phyloP scores from a whole-genome alignment of 352 stramenopile species.

The Phytophthora melonis region DNA sequence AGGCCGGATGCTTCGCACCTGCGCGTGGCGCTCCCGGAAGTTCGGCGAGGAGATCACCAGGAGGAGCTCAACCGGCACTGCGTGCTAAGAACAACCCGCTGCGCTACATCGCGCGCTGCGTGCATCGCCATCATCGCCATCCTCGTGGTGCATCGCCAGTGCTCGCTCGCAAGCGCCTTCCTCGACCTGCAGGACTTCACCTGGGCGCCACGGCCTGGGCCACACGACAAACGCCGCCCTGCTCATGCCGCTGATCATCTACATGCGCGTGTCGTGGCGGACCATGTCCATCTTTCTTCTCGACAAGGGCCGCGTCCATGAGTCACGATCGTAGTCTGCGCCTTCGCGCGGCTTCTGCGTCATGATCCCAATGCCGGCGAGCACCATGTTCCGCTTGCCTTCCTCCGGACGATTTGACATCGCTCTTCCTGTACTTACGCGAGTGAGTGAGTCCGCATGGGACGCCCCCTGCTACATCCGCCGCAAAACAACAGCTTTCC shows the following conservation, averaged over 20 bases:
- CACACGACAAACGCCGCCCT: slow-evolving; percentile 36
- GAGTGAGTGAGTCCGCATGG: slow-evolving; percentile 44
- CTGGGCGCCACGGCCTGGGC: slow-evolving; percentile 42
- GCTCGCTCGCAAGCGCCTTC: slow-evolving; percentile 48
- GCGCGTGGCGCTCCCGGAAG: background rate
- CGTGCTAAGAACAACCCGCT: background rate
- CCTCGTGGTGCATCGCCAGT: slow-evolving; percentile 47
- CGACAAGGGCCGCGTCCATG: slow-evolving; percentile 45
- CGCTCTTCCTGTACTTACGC: slow-evolving; percentile 61
- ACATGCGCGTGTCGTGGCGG: slow-evolving; percentile 47
- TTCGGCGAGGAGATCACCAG: slow-evolving; percentile 2
- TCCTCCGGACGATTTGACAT: slow-evolving; percentile 30
- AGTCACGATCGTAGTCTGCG: slow-evolving; percentile 51
- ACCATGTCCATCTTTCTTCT: slow-evolving; percentile 46
- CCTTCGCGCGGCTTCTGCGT: slow-evolving; percentile 54
- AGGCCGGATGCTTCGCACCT: slow-evolving; percentile 2
- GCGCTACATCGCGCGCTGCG: background rate
- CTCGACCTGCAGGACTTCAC: slow-evolving; percentile 54
- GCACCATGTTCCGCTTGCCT: slow-evolving; percentile 53
- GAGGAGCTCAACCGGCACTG: background rate
- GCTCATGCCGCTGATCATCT: slow-evolving; percentile 52
- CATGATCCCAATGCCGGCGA: slow-evolving; percentile 48
- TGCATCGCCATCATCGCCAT: slow-evolving; percentile 31
- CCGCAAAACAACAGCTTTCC: slow-evolving; percentile 18
- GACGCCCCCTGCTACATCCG: slow-evolving; percentile 48